Conservation (phyloP, 2,329 filamentous ascomycete species). For the Sporothrix variecibatus region DNA sequence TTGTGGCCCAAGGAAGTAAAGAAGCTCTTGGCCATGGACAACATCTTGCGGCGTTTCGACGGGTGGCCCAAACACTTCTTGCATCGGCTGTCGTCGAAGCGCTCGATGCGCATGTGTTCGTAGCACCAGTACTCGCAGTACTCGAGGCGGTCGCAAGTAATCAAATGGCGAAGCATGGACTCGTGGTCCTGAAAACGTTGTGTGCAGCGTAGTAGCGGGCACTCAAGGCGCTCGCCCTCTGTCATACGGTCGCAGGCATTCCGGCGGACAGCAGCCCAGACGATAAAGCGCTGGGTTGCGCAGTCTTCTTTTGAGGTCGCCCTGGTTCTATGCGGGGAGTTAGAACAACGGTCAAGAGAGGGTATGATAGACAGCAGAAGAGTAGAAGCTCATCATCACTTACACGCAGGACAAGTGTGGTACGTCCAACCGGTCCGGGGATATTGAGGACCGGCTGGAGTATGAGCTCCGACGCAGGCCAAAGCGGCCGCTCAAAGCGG, state of each 20-base stretch:
- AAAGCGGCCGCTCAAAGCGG: slow-evolving; percentile 29
- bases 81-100: slow-evolving; percentile 55
- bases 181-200: slow-evolving; percentile 55
- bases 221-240: slow-evolving; percentile 51
- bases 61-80: slow-evolving; percentile 52
- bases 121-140: slow-evolving; percentile 59
- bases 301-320: slow-evolving; percentile 52
- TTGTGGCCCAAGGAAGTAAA: slow-evolving; percentile 56
- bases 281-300: slow-evolving; percentile 56
- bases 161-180: slow-evolving; percentile 56
- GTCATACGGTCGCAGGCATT: slow-evolving; percentile 53
- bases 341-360: background rate
- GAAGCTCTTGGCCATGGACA: slow-evolving; percentile 56
- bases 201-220: slow-evolving; percentile 54
- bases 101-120: slow-evolving; percentile 54
- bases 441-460: slow-evolving; percentile 25
- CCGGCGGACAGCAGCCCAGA: slow-evolving; percentile 58
- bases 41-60: slow-evolving; percentile 54
- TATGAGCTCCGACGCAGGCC: slow-evolving; percentile 28
- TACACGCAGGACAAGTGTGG: slow-evolving; percentile 31
- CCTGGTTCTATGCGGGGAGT: slow-evolving; percentile 43
- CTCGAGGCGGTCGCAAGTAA: slow-evolving; percentile 50
- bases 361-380: background rate
- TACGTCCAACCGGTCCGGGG: slow-evolving; percentile 1
- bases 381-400: slow-evolving; percentile 15